phyloP scores from a whole-genome alignment of 2,329 filamentous ascomycete genomes.

The Fusarium nodosum region DNA sequence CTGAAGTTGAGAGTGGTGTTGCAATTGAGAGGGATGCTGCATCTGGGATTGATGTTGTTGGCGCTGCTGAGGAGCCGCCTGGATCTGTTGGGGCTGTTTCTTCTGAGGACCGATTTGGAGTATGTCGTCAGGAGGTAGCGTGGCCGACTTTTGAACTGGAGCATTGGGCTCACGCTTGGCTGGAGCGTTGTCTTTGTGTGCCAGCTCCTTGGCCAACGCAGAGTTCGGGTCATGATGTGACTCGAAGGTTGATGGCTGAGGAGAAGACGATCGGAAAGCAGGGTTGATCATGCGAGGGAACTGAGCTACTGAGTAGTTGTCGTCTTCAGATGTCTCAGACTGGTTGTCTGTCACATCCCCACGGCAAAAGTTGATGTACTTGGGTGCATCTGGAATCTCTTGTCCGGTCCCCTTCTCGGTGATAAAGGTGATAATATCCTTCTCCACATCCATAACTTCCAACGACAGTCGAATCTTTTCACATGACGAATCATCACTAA shows the following conservation, averaged over 20 bases:
- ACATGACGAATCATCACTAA: constrained; percentile 95
- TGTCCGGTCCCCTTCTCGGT: constrained; percentile 90
- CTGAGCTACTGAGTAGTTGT: constrained; percentile 93
- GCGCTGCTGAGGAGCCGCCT: constrained; percentile 30
- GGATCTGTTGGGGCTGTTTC: constrained; percentile 24
- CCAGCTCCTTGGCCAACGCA: constrained; percentile 77
- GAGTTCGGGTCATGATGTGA: constrained; percentile 91
- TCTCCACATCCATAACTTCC: constrained; percentile 96
- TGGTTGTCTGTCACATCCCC: constrained; percentile 85
- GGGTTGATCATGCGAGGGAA: constrained; percentile 97
- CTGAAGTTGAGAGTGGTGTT: constrained; percentile 11
- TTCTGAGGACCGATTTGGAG: constrained; percentile 37
- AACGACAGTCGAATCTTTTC: constrained; percentile 95
- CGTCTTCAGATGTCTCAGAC: constrained; percentile 88
- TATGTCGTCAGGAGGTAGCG: constrained; percentile 41
- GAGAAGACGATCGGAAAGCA: constrained; percentile 94
- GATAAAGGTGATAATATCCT: constrained; percentile 92
- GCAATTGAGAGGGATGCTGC: constrained; percentile 23
- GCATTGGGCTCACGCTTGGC: constrained; percentile 64
- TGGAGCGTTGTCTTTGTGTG: constrained; percentile 65
- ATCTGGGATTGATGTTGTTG: constrained; percentile 22
- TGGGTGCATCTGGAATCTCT: constrained; percentile 96
- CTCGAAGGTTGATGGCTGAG: constrained; percentile 91
- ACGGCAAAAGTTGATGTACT: constrained; percentile 98
- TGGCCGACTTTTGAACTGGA: constrained; percentile 64